Evolutionary conservation across 306 rosid species (phyloP).

Genomic region (Amphicarpaea edgeworthii): DNA sequence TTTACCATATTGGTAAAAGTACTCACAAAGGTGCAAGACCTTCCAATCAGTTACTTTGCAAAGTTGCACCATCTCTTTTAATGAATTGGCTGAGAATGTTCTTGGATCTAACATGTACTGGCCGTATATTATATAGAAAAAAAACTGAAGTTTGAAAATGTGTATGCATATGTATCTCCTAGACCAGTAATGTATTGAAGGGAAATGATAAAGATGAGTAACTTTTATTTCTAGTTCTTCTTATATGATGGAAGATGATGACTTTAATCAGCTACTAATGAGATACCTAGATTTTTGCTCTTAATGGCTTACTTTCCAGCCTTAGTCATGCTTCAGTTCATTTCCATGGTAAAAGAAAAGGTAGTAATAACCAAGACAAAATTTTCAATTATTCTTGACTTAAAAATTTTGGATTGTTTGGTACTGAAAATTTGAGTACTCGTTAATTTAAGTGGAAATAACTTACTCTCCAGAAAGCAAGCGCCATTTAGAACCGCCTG

Average conservation of each 20-base stretch:
- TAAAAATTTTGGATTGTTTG: neutral
- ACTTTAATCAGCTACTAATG: neutral
- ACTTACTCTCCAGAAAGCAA: slow-evolving; percentile 71
- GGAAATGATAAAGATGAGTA: neutral
- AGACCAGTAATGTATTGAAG: neutral
- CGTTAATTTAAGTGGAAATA: slow-evolving; percentile 15
- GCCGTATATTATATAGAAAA: neutral
- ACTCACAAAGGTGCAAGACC: neutral
- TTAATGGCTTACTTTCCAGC: neutral
- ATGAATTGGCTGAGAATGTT: neutral
- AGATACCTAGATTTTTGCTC: neutral
- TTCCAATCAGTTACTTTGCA: neutral
- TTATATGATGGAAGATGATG: neutral
- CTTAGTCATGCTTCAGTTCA: slow-evolving; percentile 3
- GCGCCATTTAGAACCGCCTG: slow-evolving; percentile 68
- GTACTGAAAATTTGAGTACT: neutral
- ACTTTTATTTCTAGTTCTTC: neutral
- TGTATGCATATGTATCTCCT: neutral
- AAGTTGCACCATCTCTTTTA: neutral
- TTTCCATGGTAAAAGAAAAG: neutral
- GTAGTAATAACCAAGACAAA: neutral
- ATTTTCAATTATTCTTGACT: neutral
- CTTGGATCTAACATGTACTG: neutral
- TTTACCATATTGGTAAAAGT: neutral
- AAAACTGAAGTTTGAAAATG: neutral